A percentile compares a stretch with the other conserved stretches of the same genome.
These are phyloP conservation scores for Exserohilum rostratum DNA, from an alignment of 2,329 filamentous ascomycete species.

Conservation along the genomic window DNA sequence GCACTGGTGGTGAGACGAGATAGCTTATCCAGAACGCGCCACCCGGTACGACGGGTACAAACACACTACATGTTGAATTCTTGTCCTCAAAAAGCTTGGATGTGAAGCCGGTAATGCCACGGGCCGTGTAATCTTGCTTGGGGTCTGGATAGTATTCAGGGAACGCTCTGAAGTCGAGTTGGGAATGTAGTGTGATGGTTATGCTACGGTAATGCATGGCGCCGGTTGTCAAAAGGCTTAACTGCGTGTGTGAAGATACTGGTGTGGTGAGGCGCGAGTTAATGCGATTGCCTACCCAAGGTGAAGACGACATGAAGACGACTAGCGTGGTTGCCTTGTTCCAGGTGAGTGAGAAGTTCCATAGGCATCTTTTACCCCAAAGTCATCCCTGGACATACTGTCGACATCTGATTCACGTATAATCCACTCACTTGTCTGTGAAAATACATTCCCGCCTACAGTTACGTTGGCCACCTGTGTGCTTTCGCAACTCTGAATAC, in stretches of 20 bases:
- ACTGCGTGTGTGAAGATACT: neutral
- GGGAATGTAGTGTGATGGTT: slow-evolving; percentile 49
- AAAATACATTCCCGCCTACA: no score
- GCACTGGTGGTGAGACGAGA: slow-evolving; percentile 38
- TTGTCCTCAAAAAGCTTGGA: slow-evolving; percentile 27
- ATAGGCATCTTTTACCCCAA: no score
- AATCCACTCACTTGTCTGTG: no score
- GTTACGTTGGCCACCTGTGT: no score
- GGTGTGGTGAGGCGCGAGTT: neutral
- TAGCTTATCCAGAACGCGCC: slow-evolving; percentile 56
- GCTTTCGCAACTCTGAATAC: no score
- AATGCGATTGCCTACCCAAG: neutral
- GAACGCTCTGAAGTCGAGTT: slow-evolving; percentile 48
- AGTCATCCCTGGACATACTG: no score
- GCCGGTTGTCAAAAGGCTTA: neutral
- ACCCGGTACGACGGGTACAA: slow-evolving; percentile 43
- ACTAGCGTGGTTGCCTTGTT: neutral
- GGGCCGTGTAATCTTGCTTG: slow-evolving; percentile 20
- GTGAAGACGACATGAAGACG: neutral
- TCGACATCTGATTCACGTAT: no score
- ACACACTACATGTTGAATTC: slow-evolving; percentile 42
- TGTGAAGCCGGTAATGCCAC: slow-evolving; percentile 5
- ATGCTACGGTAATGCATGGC: slow-evolving; percentile 48
- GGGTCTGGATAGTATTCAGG: slow-evolving; percentile 46
- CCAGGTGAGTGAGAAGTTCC: no score